These are phyloP conservation scores for Aspergillus uvarum DNA, from an alignment of 2,329 filamentous ascomycete genomes.

Conservation along the genomic window DNA sequence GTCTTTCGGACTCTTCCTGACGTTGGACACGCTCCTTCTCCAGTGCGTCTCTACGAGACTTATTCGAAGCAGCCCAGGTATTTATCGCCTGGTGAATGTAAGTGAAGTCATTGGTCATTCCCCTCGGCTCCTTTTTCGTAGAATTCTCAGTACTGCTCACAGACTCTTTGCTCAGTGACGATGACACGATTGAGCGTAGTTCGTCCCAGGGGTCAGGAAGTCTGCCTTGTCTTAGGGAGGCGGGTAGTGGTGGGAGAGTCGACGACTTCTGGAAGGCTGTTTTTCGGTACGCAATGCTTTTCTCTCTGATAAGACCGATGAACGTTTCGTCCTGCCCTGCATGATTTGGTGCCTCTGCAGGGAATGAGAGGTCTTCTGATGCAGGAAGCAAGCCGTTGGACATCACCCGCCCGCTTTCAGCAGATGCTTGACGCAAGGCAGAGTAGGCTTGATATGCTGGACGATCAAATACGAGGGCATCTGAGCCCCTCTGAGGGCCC, in stretches of 20 bases:
- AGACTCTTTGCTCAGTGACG: slow-evolving; percentile 33
- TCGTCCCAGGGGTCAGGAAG: slow-evolving; percentile 31
- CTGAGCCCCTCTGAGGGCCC: slow-evolving; percentile 43
- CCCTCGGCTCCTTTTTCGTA: slow-evolving; percentile 34
- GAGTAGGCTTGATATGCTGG: slow-evolving; percentile 51
- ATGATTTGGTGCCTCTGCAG: slow-evolving; percentile 21
- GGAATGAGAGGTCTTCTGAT: slow-evolving; percentile 18
- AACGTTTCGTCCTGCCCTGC: slow-evolving; percentile 47
- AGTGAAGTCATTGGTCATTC: slow-evolving; percentile 42
- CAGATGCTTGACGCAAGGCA: slow-evolving; percentile 46
- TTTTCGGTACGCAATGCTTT: slow-evolving; percentile 43
- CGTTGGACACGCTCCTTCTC: slow-evolving; percentile 51
- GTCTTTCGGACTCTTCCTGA: slow-evolving; percentile 53
- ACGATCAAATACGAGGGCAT: slow-evolving; percentile 38
- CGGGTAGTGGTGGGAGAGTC: slow-evolving; percentile 31
- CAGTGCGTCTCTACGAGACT: slow-evolving; percentile 45
- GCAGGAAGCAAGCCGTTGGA: slow-evolving; percentile 30
- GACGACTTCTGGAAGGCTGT: slow-evolving; percentile 27
- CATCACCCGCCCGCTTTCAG: slow-evolving; percentile 46
- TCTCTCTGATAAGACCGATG: slow-evolving; percentile 48
- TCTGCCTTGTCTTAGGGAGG: slow-evolving; percentile 33
- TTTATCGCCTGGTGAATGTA: slow-evolving; percentile 44
- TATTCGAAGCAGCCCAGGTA: slow-evolving; percentile 50
- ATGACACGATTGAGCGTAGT: slow-evolving; percentile 36
- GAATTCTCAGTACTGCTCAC: slow-evolving; percentile 36